Evolutionary conservation across 495 filamentous ascomycete genomes (phyloP).

Genomic region (Tetracladium marchalianum): DNA sequence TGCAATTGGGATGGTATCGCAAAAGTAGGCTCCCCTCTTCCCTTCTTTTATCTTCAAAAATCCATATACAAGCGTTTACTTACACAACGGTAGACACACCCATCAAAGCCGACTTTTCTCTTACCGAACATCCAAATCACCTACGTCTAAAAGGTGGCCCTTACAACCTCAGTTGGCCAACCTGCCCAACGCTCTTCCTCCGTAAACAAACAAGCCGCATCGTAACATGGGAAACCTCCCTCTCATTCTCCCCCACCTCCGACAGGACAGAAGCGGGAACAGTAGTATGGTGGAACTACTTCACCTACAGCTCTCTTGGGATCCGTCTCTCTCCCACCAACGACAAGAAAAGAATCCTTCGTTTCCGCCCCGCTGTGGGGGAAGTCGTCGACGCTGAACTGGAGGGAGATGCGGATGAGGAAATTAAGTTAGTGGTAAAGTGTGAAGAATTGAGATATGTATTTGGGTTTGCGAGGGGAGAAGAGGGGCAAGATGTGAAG

Average conservation of each 20-base stretch:
- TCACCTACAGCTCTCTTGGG: conserved; percentile 28
- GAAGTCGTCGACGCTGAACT: background rate
- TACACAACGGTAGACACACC: no score
- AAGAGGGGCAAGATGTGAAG: conserved; percentile 20
- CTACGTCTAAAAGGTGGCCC: conserved; percentile 32
- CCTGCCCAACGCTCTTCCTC: conserved; percentile 32
- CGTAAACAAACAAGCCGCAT: conserved; percentile 31
- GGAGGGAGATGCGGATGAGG: background rate
- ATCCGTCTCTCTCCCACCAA: conserved; percentile 16
- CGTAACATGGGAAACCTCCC: conserved; percentile 26
- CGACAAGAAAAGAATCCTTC: conserved; percentile 16
- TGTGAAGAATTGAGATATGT: conserved; percentile 7
- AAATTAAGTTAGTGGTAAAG: conserved; percentile 9
- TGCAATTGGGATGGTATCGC: conserved; percentile 33
- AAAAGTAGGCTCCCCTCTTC: conserved; percentile 22
- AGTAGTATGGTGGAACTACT: conserved; percentile 33
- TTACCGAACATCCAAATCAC: conserved; percentile 24
- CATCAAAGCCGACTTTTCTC: background rate
- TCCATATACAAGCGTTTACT: conserved; percentile 8
- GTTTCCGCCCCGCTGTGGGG: conserved; percentile 17
- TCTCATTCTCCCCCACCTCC: conserved; percentile 24
- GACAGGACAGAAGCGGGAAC: conserved; percentile 29
- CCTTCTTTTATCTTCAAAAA: conserved; percentile 17
- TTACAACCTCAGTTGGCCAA: conserved; percentile 29
- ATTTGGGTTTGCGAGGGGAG: conserved; percentile 23